These are phyloP conservation scores for Anthracocystis panici-leucophaei DNA, from an alignment of 1,284 basidiomycete genomes.

Conservation along the genomic window DNA sequence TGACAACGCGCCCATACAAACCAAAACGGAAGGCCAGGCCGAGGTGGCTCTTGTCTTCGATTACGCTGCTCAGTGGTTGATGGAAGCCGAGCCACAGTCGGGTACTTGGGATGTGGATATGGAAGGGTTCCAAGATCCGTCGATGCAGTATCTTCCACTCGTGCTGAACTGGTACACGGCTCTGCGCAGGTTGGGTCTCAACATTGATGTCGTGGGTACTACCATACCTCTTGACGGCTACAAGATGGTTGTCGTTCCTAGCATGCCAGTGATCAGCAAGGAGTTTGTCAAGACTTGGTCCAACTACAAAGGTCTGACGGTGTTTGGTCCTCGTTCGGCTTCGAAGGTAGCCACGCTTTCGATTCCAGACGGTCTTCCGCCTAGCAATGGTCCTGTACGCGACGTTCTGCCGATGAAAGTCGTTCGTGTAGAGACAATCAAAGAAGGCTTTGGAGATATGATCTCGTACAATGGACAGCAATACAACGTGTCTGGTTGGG, in stretches of 20 bases:
- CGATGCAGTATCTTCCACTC: constrained; percentile 47
- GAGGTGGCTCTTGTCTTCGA: constrained; percentile 50
- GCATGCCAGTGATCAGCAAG: constrained; percentile 44
- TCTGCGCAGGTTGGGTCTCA: constrained; percentile 50
- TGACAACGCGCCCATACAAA: constrained; percentile 21
- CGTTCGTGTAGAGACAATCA: constrained; percentile 44
- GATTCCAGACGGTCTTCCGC: constrained; percentile 50
- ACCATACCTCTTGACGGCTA: constrained; percentile 36
- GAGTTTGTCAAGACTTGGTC: constrained; percentile 39
- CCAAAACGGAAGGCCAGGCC: constrained; percentile 31
- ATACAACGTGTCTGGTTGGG: constrained; percentile 50
- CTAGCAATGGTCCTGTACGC: constrained; percentile 36
- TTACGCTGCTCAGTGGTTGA: constrained; percentile 39
- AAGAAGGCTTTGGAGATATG: constrained; percentile 41
- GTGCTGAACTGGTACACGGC: constrained; percentile 50
- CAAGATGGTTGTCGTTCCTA: constrained; percentile 50
- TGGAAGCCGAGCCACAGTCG: constrained; percentile 51
- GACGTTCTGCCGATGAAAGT: constrained; percentile 51
- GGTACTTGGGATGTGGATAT: constrained; percentile 39
- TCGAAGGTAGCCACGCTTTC: constrained; percentile 48
- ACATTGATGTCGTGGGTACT: constrained; percentile 50
- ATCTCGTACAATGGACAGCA: constrained; percentile 36
- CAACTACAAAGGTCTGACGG: constrained; percentile 35
- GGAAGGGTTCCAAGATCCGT: constrained; percentile 35
- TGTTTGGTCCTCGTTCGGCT: constrained; percentile 49